phyloP scores from a whole-genome alignment of 2,329 filamentous ascomycete species.

The Capronia epimyces region DNA sequence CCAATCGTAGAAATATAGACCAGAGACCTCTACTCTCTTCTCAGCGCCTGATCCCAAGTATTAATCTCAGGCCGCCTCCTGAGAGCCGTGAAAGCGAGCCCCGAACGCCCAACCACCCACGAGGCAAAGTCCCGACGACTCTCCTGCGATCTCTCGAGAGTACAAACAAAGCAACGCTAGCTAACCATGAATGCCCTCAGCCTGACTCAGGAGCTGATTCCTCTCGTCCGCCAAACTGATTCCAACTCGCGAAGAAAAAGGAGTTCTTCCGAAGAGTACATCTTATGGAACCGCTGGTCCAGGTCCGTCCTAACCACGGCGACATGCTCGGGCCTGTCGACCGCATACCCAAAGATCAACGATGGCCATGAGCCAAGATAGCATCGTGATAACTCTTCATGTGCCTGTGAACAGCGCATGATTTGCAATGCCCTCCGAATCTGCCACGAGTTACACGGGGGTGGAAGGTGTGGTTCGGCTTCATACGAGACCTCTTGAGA shows the following conservation, averaged over 20 bases:
- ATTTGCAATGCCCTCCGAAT: constrained; percentile 15
- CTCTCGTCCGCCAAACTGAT: constrained; percentile 14
- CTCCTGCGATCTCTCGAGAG: too few species aligned
- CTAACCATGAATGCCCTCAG: background rate
- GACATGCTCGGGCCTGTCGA: constrained; percentile 12
- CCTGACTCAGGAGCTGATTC: constrained; percentile 1
- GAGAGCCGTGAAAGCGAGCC: too few species aligned
- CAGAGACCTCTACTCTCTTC: too few species aligned
- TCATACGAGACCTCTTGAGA: constrained; percentile 7
- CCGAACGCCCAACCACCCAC: too few species aligned
- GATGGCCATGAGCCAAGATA: constrained; percentile 23
- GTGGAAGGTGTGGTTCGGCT: constrained; percentile 2
- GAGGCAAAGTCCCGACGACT: too few species aligned
- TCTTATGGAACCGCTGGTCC: constrained; percentile 5
- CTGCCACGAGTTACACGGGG: constrained; percentile 16
- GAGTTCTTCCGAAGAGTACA: constrained; percentile 16
- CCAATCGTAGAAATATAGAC: too few species aligned
- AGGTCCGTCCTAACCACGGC: constrained; percentile 14
- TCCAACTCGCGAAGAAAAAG: constrained; percentile 15
- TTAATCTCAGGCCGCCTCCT: too few species aligned
- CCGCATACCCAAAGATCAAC: constrained; percentile 19
- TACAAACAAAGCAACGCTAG: background rate
- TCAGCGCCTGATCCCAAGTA: too few species aligned
- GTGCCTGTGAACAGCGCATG: constrained; percentile 16
- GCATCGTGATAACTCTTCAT: constrained; percentile 16